These are phyloP conservation scores for Hyphodiscus sp. DNA, from an alignment of 2,329 filamentous ascomycete genomes.

Conservation along the genomic window DNA sequence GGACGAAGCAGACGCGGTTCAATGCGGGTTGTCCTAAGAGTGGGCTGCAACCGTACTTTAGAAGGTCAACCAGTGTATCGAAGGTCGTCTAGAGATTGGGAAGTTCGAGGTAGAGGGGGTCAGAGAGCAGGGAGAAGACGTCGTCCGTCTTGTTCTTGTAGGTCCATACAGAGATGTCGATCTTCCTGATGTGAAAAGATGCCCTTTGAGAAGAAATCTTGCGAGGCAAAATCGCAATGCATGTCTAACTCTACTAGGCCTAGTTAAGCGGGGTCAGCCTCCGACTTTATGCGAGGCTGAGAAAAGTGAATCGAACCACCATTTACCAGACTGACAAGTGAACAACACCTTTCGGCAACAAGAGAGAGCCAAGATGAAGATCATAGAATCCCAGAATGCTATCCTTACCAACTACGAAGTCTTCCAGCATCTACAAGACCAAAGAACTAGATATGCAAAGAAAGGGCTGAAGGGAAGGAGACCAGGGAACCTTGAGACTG, in stretches of 20 bases:
- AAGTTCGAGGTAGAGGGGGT: constrained; percentile 1
- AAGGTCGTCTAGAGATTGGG: background rate
- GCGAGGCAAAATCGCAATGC: background rate
- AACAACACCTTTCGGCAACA: background rate
- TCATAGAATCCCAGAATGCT: constrained; percentile 64
- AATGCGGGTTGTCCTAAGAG: constrained; percentile 18
- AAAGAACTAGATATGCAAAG: constrained; percentile 32
- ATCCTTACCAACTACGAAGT: constrained; percentile 70
- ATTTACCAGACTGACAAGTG: background rate
- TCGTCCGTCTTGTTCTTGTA: constrained; percentile 7
- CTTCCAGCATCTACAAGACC: constrained; percentile 55
- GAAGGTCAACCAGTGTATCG: background rate
- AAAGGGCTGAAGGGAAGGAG: constrained; percentile 2
- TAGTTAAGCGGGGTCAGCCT: background rate
- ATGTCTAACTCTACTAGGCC: background rate
- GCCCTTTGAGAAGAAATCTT: background rate
- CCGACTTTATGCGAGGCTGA: constrained; percentile 7
- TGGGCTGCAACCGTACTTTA: constrained; percentile 15
- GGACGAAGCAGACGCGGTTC: constrained; percentile 6
- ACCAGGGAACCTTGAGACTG: constrained; percentile 31
- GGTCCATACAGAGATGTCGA: constrained; percentile 18
- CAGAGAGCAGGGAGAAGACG: constrained; percentile 11
- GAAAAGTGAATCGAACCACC: background rate
- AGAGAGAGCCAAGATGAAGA: constrained; percentile 45
- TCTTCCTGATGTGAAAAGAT: background rate